phyloP scores from a whole-genome alignment of 2,329 filamentous ascomycete species.

The Calonectria honghensis region DNA sequence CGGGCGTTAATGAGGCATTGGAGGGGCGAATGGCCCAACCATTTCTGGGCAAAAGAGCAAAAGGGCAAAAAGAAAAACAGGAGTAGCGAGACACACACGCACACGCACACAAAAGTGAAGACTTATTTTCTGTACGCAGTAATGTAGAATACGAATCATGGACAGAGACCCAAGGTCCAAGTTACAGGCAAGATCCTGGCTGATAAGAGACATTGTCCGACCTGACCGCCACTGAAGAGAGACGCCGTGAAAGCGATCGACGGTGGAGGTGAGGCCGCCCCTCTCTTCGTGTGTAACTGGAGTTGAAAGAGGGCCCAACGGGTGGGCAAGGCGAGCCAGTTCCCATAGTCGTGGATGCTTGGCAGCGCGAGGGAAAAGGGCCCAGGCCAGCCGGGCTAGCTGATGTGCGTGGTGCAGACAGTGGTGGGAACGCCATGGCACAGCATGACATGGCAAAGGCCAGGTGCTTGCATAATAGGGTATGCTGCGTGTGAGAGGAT shows the following conservation, averaged over 20 bases:
- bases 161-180: background rate
- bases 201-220: conserved; percentile 28
- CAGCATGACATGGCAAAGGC: conserved; percentile 32
- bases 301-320: conserved; percentile 9
- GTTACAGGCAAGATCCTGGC: conserved; percentile 37
- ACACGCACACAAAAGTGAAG: conserved; percentile 1
- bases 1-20: conserved; percentile 25
- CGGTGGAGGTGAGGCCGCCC: conserved; percentile 44
- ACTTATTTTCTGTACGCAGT: background rate
- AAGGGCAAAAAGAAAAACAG: conserved; percentile 11
- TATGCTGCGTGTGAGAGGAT: conserved; percentile 42
- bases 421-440: conserved; percentile 29
- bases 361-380: conserved; percentile 8
- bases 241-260: conserved; percentile 41
- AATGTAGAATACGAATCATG: conserved; percentile 27
- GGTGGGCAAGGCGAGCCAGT: conserved; percentile 32
- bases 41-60: conserved; percentile 6
- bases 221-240: conserved; percentile 23
- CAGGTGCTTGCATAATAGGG: conserved; percentile 41
- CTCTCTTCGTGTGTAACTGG: conserved; percentile 3
- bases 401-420: conserved; percentile 29
- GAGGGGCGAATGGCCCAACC: conserved; percentile 13
- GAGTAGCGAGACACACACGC: background rate
- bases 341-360: conserved; percentile 29
- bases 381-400: conserved; percentile 17